A percentile compares a stretch with the other conserved stretches of the same genome.
phyloP scores from a whole-genome alignment of 1,139 yeast genomes.

The Suhomyces bribrorum region DNA sequence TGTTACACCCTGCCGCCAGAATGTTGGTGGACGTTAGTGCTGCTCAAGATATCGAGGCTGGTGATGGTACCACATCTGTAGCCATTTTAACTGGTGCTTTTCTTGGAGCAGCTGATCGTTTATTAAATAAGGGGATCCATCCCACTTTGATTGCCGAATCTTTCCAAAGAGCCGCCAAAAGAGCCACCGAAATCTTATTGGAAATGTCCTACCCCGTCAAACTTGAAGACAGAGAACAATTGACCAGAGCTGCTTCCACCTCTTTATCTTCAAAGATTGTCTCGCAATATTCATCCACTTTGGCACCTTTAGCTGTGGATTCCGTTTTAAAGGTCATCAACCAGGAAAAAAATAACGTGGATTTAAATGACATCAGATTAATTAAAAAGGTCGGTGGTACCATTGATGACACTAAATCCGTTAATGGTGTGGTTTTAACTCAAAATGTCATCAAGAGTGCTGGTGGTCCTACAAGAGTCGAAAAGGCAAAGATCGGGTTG shows the following conservation, averaged over 20 bases:
- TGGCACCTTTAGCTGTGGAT: conserved; percentile 95
- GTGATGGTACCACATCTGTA: conserved; percentile 98
- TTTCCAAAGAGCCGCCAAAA: conserved; percentile 87
- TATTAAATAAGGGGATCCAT: conserved; percentile 88
- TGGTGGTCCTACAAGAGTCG: conserved; percentile 95
- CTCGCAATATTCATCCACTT: conserved; percentile 78
- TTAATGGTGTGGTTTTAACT: conserved; percentile 91
- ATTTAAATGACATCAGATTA: conserved; percentile 81
- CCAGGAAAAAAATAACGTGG: conserved; percentile 65
- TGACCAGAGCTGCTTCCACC: conserved; percentile 90
- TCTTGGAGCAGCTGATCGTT: conserved; percentile 89
- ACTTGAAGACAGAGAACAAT: conserved; percentile 73
- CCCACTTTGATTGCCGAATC: conserved; percentile 95
- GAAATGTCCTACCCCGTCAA: conserved; percentile 83
- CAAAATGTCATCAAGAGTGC: conserved; percentile 88
- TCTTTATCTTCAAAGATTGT: conserved; percentile 94
- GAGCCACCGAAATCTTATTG: conserved; percentile 81
- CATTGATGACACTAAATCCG: conserved; percentile 90
- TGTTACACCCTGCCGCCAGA: conserved; percentile 96
- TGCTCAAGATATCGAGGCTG: conserved; percentile 98
- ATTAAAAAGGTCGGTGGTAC: conserved; percentile 97
- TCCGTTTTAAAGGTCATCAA: conserved; percentile 80
- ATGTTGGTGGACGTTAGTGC: conserved; percentile 97
- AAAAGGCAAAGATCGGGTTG: conserved; percentile 89
- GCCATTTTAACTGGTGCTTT: conserved; percentile 94